Base-by-base conservation (phyloP, 192 early-diverging fungal genomes). In the Umbelopsis sp. region DNA sequence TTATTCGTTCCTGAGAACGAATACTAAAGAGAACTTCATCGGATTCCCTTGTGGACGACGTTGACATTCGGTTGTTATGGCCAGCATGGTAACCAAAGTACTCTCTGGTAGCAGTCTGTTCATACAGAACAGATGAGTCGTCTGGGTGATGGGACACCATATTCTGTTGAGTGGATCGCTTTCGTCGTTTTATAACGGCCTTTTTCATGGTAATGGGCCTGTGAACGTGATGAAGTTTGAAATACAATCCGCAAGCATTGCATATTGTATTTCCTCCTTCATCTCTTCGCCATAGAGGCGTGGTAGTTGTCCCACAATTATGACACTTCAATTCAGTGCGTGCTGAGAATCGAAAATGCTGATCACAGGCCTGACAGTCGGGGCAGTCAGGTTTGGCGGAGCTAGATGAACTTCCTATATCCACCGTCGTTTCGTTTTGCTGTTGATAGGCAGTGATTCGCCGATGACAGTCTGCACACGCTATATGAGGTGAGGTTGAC, bases 221-320 rank as follows among this genome's bases (percentile, higher is more conserved):
- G 34, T 89, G 81, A 32, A 84, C 77, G 76, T 83, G 85, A 80
- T 97, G 92, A 31, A 94, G 88, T 69, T 91, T 92, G 77, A 83
- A 95, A 81, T 97, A 96, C 45, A 97, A 81, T 2, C 96, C 96
- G 76, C 95, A 97, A 16, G 95, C 94, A 76, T 97, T 97, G 81
- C 95, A 97, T 43, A 94, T 89, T 41, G 86, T 75, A 34, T 92
- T 86, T 49, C 91, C 91, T 0, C 77, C 74, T 26, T 76, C 77
- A 72, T 92, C 90, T 45, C 92, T 81, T 67, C 93, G 83, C 93
- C 93, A 94, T 0, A 93, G 80, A 2, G 93, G 92, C 2, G 94
- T 89, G 14, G 73, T 75, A 29, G 83, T 87, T 21, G 84, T 89
- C 3, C 84, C 80, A 77, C 94, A 95, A 77, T 94, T 94, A 74